These are phyloP conservation scores for Starmerella floris DNA, from an alignment of 805 yeast genomes.

Conservation along the genomic window DNA sequence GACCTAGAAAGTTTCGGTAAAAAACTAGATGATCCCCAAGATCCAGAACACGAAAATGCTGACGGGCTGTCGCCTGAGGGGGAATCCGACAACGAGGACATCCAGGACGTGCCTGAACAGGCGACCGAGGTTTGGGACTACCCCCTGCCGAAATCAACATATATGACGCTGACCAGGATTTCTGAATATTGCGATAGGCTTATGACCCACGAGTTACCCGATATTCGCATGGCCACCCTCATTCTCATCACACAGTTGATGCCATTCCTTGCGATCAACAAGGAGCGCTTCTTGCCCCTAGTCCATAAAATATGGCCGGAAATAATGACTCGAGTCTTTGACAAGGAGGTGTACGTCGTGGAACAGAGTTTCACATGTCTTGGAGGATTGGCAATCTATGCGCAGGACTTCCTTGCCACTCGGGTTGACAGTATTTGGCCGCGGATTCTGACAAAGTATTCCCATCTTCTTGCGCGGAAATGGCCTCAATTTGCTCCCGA, in stretches of 20 bases:
- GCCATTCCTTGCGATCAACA: conserved; percentile 43
- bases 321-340: conserved; percentile 24
- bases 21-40: background rate
- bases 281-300: conserved; percentile 35
- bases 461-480: background rate
- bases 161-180: conserved; percentile 46
- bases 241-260: conserved; percentile 34
- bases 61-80: conserved; percentile 22
- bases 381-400: conserved; percentile 20
- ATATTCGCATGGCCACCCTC: conserved; percentile 45
- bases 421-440: conserved; percentile 24
- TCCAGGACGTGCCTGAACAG: conserved; percentile 26
- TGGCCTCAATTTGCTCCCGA: conserved; percentile 20
- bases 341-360: conserved; percentile 25
- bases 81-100: conserved; percentile 26
- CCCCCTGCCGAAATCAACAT: conserved; percentile 48
- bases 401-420: conserved; percentile 28
- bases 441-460: background rate
- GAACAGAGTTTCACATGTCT: conserved; percentile 25
- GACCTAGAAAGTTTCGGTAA: conserved; percentile 22
- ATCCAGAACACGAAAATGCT: conserved; percentile 19
- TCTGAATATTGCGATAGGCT: conserved; percentile 56
- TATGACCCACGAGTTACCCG: conserved; percentile 51
- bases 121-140: conserved; percentile 45
- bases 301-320: conserved; percentile 44